Evolutionary conservation across 768 basidiomycete genomes (phyloP), one percentile per base, ranked within the genome.

Genomic region (Collybiopsis luxurians): DNA sequence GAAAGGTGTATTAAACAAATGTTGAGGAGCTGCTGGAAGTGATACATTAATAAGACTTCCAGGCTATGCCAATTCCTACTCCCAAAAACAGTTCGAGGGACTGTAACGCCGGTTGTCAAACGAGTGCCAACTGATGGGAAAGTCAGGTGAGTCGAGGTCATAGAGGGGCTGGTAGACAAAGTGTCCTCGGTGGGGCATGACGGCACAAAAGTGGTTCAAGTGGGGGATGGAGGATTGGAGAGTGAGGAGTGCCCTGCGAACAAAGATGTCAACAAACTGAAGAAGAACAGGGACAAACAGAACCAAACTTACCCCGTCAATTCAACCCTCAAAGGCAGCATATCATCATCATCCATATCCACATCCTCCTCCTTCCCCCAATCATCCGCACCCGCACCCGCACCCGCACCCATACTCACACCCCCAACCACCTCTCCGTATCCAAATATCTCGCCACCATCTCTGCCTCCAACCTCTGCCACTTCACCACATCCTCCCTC

Each of bases 171-270:
- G 68, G 27, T 77, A 71, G 44, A 83, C 80, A 7, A 69, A 72
- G 11, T 83, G 79, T 13, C 79, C 75, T 9, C 75, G 72, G 13
- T 74, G 75, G 1, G 86, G 84, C 40, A 92, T 81, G 24, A 87
- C 77, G 2, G 86, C 75, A 61, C 90, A 92, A 66, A 91, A 92
- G 63, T 90, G 85, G 38, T 81, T 75, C 23, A 95, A 71, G 62
- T 91, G 88, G 1, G 83, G 74, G 13, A 89, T 77, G 0, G 89
- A 85, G 1, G 84, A 86, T 59, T 86, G 77, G 9, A 87, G 79
- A 3, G 85, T 91, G 38, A 92, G 75, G n/a, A 81, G 66, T 4
- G 92, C 92, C 2, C 91, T 92, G 56, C n/a, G n/a, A n/a, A n/a
- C n/a, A n/a, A 59, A 17, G 19, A 47, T 23, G 47, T 53, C 3